Base-by-base conservation (phyloP, 2,329 filamentous ascomycete species). In the Cercospora sojina region DNA sequence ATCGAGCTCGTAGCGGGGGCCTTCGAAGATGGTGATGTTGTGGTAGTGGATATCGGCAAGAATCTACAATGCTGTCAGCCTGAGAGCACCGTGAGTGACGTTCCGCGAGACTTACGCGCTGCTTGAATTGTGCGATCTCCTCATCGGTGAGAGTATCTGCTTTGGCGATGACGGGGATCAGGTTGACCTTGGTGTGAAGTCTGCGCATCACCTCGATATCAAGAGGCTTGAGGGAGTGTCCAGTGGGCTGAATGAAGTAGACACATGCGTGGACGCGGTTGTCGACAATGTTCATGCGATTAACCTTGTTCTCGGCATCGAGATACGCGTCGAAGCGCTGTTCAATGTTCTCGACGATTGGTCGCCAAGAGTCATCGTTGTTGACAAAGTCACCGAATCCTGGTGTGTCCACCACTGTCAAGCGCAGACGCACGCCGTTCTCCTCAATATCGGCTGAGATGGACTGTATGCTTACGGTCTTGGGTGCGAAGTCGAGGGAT, bases 171-270 rank as follows among this genome's bases (percentile, higher is more conserved):
- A 99, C 95, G 57, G 95, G 95, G 71, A 99, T 99, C 81, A 99
- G 84, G 87, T 99, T 99, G 87, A 99, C 95, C 89, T 98, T 98
- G 88, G 94, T 98, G 85, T 99, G 95, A 69, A 99, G 89, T 79
- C 95, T 91, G 82, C 94, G 93, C 95, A 99, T 99, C 72, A 99
- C 95, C 85, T 99, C 95, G 72, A 99, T 97, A 78, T 99, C 95
- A 72, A 99, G 86, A 70, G 95, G 95, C 89, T 99, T 99, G 77
- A 99, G 85, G 35, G 95, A 96, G 86, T 99, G 95, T 69, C 95
- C 95, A 32, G 95, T 99, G 73, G 95, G 95, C 84, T 99, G 94
- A 76, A 99, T 97, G 85, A 99, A 99, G 88, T 97, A 99, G 70
- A 99, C 95, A 77, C 96, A 98, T 64, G 95, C 95, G 77, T 99